Evolutionary conservation across 805 yeast species (phyloP).

Genomic region (Clavispora asparagi): DNA sequence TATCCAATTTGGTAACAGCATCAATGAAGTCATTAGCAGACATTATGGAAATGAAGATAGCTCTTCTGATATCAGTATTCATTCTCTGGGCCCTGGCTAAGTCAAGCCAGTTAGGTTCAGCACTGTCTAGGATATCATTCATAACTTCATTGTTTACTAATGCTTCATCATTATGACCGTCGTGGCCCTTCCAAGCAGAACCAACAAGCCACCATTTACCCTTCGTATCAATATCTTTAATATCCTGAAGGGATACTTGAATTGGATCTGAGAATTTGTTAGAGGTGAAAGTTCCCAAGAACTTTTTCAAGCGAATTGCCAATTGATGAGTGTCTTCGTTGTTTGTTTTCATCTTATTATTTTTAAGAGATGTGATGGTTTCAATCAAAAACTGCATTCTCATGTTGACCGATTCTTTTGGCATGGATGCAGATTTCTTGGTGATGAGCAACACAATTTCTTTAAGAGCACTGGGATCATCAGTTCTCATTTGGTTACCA

Average conservation of each 20-base stretch:
- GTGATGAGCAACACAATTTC: constrained; percentile 59
- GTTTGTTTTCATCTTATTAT: constrained; percentile 62
- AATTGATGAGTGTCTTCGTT: constrained; percentile 50
- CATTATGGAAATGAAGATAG: constrained; percentile 91
- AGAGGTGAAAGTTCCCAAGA: constrained; percentile 47
- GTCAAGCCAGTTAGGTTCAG: constrained; percentile 84
- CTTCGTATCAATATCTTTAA: constrained; percentile 63
- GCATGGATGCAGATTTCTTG: constrained; percentile 41
- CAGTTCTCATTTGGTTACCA: constrained; percentile 82
- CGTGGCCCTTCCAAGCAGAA: constrained; percentile 88
- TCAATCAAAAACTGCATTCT: constrained; percentile 83
- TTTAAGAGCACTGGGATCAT: constrained; percentile 82
- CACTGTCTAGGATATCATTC: constrained; percentile 58
- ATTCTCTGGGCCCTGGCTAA: constrained; percentile 82
- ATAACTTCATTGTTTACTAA: constrained; percentile 40
- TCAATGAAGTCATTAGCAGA: constrained; percentile 90
- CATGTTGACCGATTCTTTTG: constrained; percentile 36
- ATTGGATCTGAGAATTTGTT: constrained; percentile 63
- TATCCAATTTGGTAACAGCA: constrained; percentile 77
- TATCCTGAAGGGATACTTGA: constrained; percentile 79
- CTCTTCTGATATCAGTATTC: constrained; percentile 94
- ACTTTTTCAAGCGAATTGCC: constrained; percentile 57
- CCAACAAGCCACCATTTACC: constrained; percentile 99
- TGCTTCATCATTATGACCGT: constrained; percentile 11
- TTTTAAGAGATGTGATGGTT: constrained; percentile 77